Evolutionary conservation across 139 green algal species (phyloP).

Genomic region (Deuterostichococcus epilithicus): DNA sequence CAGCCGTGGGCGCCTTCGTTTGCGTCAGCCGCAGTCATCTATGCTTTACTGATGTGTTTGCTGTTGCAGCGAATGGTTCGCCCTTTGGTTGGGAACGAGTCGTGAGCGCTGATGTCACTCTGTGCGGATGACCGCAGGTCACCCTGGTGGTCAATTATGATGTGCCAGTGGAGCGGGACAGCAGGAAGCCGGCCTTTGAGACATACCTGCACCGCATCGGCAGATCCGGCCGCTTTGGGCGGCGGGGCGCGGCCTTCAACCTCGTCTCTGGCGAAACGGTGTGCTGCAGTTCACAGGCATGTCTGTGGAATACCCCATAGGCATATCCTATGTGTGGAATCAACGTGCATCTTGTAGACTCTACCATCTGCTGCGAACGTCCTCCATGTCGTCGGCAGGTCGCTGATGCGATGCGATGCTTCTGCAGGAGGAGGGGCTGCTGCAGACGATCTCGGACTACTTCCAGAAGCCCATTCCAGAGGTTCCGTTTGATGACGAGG

Average conservation of each 20-base stretch:
- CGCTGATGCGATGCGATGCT: too few relatives aligned
- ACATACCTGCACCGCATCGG: constrained; percentile 99
- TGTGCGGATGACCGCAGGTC: constrained; percentile 53
- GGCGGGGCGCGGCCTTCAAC: constrained; percentile 96
- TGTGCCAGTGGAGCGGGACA: constrained; percentile 81
- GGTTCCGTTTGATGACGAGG: constrained; percentile 78
- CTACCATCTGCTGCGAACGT: background rate
- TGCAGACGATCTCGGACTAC: constrained; percentile 76
- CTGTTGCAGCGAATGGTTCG: background rate
- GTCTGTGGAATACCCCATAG: too few relatives aligned
- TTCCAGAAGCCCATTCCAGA: constrained; percentile 81
- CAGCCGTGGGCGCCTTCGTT: too few relatives aligned
- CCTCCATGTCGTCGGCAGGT: too few relatives aligned
- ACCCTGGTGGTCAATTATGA: constrained; percentile 99
- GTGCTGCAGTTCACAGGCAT: background rate
- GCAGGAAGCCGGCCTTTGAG: constrained; percentile 81
- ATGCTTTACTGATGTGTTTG: too few relatives aligned
- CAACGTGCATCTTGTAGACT: background rate
- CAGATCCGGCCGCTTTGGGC: constrained; percentile 88
- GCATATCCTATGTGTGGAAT: too few relatives aligned
- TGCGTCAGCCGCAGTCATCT: too few relatives aligned
- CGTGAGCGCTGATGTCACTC: too few relatives aligned
- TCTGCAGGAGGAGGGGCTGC: constrained; percentile 46
- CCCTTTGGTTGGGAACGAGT: background rate
- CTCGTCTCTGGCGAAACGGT: constrained; percentile 56